Evolutionary conservation across 306 rosid genomes (phyloP).

Genomic region (Ammopiptanthus mongolicus): DNA sequence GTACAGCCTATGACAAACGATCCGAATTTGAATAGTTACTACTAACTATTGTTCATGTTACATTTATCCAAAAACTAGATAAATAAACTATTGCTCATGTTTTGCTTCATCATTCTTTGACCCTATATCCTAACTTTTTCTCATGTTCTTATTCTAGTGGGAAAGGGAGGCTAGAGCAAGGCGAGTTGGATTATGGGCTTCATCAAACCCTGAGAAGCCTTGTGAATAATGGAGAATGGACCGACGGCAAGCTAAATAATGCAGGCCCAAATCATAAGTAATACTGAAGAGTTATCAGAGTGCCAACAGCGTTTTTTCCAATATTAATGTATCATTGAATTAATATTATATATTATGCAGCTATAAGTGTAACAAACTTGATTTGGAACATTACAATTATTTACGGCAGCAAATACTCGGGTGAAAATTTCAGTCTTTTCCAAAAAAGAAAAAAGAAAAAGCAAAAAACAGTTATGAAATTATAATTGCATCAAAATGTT

Average conservation of each 20-base stretch:
- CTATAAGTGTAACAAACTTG: background rate
- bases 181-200: constrained; percentile 84
- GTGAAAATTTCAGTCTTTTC: no score
- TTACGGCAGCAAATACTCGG: no score
- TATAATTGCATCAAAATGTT: no score
- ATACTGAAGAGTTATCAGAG: background rate
- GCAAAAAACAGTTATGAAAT: no score
- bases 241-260: constrained; percentile 33
- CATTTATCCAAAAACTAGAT: background rate
- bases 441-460: no score
- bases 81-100: background rate
- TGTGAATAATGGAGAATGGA: constrained; percentile 83
- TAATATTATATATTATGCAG: background rate
- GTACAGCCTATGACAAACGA: constrained; percentile 71
- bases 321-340: background rate
- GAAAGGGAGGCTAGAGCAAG: constrained; percentile 55
- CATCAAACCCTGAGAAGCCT: constrained; percentile 83
- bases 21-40: constrained; percentile 57
- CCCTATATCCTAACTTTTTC: background rate
- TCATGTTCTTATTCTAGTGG: constrained; percentile 47
- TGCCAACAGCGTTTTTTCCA: background rate
- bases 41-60: background rate
- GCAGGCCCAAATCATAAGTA: no score
- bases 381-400: background rate
- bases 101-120: background rate